These are phyloP conservation scores for Colletotrichum destructivum DNA, from an alignment of 2,329 filamentous ascomycete genomes.

Conservation along the genomic window DNA sequence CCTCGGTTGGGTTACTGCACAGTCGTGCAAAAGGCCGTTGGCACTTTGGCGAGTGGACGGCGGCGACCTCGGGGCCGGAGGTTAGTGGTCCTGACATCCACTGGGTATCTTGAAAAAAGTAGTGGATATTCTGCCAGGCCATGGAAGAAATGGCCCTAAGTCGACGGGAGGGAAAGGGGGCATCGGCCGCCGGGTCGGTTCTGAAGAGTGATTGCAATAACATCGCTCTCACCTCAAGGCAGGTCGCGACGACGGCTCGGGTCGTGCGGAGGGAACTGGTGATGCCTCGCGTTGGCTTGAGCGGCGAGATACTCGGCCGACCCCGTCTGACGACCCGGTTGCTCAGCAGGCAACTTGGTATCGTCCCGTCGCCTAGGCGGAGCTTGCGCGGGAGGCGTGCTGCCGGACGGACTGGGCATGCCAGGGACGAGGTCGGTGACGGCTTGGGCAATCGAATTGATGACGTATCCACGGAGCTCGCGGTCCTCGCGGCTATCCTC, in stretches of 20 bases:
- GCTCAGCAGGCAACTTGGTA: constrained; percentile 73
- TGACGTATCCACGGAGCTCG: constrained; percentile 81
- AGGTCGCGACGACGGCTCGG: constrained; percentile 58
- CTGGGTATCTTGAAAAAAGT: constrained; percentile 43
- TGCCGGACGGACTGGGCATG: constrained; percentile 49
- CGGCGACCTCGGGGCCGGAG: constrained; percentile 33
- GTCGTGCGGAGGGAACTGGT: constrained; percentile 61
- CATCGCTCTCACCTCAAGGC: constrained; percentile 47
- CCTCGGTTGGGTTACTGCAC: constrained; percentile 29
- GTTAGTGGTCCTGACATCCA: constrained; percentile 21
- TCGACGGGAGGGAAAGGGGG: constrained; percentile 7
- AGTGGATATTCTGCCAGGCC: constrained; percentile 34
- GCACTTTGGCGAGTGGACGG: constrained; percentile 22
- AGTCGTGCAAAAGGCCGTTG: constrained; percentile 24
- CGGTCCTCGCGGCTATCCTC: constrained; percentile 83
- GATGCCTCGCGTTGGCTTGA: constrained; percentile 56
- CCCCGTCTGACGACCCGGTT: constrained; percentile 67
- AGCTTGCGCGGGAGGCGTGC: constrained; percentile 43
- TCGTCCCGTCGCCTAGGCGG: constrained; percentile 61
- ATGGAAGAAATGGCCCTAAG: constrained; percentile 32
- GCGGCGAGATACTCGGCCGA: constrained; percentile 67
- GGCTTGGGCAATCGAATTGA: constrained; percentile 80
- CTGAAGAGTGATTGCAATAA: neutral
- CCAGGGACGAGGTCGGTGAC: constrained; percentile 78
- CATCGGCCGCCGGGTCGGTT: neutral